Evolutionary conservation across 345 rosid species (phyloP).

Genomic region (Kandelia obovata): DNA sequence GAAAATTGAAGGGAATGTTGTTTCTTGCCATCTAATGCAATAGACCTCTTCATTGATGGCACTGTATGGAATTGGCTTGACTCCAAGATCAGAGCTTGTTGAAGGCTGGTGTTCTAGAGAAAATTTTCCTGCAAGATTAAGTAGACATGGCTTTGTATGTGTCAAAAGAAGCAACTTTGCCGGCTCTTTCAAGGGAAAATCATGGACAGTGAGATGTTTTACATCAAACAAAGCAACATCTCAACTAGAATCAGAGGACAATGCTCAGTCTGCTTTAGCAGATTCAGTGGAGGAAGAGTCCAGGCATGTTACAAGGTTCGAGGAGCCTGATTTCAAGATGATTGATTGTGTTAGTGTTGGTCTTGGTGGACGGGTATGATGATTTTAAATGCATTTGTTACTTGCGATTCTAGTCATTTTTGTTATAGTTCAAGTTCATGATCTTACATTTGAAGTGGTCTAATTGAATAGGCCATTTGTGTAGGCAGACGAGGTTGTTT

Average conservation of each 20-base stretch:
- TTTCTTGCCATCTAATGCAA: no score
- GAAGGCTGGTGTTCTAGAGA: slow-evolving; percentile 29
- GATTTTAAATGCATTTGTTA: not conserved
- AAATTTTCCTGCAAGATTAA: slow-evolving; percentile 31
- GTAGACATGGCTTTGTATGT: slow-evolving; percentile 15
- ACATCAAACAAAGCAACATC: slow-evolving; percentile 36
- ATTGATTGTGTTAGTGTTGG: slow-evolving; percentile 80
- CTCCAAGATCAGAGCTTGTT: slow-evolving; percentile 34
- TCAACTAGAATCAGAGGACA: slow-evolving; percentile 39
- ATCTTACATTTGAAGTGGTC: not conserved
- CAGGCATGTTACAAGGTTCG: slow-evolving; percentile 64
- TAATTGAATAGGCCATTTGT: slow-evolving; percentile 14
- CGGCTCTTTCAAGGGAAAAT: slow-evolving; percentile 18
- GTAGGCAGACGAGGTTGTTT: slow-evolving; percentile 82
- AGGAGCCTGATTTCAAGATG: slow-evolving; percentile 70
- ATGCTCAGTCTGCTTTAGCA: slow-evolving; percentile 11
- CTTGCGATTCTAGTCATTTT: not conserved
- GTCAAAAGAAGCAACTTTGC: slow-evolving; percentile 19
- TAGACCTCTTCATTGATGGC: slow-evolving; percentile 44
- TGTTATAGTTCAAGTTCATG: no score
- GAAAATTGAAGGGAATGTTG: no score
- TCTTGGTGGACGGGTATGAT: slow-evolving; percentile 79
- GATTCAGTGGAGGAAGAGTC: slow-evolving; percentile 43
- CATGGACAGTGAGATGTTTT: slow-evolving; percentile 33
- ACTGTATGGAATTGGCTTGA: slow-evolving; percentile 37